phyloP scores from a whole-genome alignment of 1,139 yeast species.

The Blastobotrys serpentis region DNA sequence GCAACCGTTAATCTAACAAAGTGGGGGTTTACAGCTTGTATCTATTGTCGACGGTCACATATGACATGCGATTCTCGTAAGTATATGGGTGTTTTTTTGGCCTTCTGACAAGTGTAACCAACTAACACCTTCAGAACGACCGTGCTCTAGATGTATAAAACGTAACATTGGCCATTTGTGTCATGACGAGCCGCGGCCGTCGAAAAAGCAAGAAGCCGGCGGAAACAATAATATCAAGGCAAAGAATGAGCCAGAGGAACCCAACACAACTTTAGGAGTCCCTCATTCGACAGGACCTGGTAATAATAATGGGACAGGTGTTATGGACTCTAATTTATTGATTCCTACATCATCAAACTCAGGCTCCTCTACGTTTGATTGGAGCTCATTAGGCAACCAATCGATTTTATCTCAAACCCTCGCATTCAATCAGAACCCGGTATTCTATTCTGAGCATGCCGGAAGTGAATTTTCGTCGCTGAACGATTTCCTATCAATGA shows the following conservation, averaged over 20 bases:
- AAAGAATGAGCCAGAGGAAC: not conserved
- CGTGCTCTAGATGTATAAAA: conserved; percentile 84
- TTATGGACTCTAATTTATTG: conserved; percentile 7
- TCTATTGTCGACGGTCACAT: conserved; percentile 89
- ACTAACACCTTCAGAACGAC: conserved; percentile 47
- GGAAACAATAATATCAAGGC: conserved; percentile 2
- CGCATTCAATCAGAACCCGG: conserved; percentile 42
- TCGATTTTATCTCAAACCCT: conserved; percentile 29
- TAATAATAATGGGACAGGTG: conserved; percentile 1
- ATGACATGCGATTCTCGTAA: conserved; percentile 72
- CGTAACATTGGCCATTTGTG: conserved; percentile 88
- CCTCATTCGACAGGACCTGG: not conserved
- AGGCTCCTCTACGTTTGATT: conserved; percentile 18
- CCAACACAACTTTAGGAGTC: not conserved
- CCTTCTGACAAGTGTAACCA: not conserved
- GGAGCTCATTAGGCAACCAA: conserved; percentile 29
- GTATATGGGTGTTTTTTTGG: conserved; percentile 2
- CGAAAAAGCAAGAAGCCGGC: conserved; percentile 16
- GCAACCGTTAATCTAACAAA: not conserved
- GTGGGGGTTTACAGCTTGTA: conserved; percentile 58
- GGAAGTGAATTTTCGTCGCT: conserved; percentile 90
- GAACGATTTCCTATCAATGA: conserved; percentile 85
- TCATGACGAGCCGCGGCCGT: conserved; percentile 64
- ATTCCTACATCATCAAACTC: not conserved
- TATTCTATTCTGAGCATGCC: conserved; percentile 86